These are phyloP conservation scores for Schoenoplectus tabernaemontani DNA, from an alignment of 202 grass and related monocot species.

Conservation along the genomic window DNA sequence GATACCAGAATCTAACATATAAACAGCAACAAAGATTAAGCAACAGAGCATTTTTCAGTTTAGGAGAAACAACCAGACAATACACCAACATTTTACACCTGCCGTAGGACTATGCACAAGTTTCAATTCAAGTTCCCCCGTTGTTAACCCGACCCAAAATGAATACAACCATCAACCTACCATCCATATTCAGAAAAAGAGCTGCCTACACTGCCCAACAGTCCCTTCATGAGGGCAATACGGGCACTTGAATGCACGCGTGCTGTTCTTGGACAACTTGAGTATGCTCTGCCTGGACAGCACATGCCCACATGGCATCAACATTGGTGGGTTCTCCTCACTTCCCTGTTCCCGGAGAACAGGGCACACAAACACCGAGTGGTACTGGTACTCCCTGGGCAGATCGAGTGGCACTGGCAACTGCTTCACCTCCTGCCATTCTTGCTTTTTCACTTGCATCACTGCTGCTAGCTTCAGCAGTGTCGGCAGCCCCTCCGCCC, in stretches of 20 bases:
- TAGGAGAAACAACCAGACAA: not conserved
- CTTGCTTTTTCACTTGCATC: slow-evolving; percentile 68
- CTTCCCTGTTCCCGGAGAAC: slow-evolving; percentile 72
- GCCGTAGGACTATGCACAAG: not conserved
- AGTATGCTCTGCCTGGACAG: slow-evolving; percentile 71
- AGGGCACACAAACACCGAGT: slow-evolving; percentile 85
- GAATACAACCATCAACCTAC: not conserved
- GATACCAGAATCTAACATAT: slow-evolving; percentile 20
- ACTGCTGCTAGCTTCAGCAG: slow-evolving; percentile 59
- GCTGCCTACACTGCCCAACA: slow-evolving; percentile 61
- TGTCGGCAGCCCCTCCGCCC: slow-evolving; percentile 67
- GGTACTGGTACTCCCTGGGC: slow-evolving; percentile 62
- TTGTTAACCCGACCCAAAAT: not conserved
- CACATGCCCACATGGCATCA: slow-evolving; percentile 84
- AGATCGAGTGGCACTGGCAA: slow-evolving; percentile 81
- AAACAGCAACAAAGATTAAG: not conserved
- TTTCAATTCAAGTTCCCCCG: not conserved
- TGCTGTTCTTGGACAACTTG: slow-evolving; percentile 74
- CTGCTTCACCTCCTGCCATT: slow-evolving; percentile 86
- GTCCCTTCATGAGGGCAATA: slow-evolving; percentile 66
- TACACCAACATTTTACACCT: not conserved
- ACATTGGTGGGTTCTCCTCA: slow-evolving; percentile 87
- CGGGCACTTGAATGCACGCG: slow-evolving; percentile 77
- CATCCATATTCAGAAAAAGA: slow-evolving; percentile 55
- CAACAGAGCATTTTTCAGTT: not conserved